Evolutionary conservation across 2,329 filamentous ascomycete species (phyloP), one percentile per base, ranked within the genome.

Genomic region (Camillea tinctor): DNA sequence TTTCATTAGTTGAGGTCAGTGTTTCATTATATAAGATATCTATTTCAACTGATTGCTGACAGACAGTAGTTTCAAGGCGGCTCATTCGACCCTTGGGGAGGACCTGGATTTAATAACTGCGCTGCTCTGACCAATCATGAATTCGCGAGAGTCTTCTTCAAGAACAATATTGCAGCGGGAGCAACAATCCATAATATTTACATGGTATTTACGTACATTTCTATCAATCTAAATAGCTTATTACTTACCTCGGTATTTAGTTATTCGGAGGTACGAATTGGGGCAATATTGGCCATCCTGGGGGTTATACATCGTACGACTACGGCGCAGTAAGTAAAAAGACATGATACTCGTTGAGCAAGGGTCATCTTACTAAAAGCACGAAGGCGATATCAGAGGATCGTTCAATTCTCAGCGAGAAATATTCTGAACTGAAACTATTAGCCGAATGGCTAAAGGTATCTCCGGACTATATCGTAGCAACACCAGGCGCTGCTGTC

Each of bases 231-330:
- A 15, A 30, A 86, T 84, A 0, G 82, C 80, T 0, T 84, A 84
- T 56, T 83, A 85, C 24, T 26, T 26, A 26, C 24, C 26, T 7
- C 26, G n/a, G 8, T 30, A 30, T 85, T 84, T 50, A 81, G 77
- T 3, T 83, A 0, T 90, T 83, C 64, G 91, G 91, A n/a, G 91
- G 91, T 3, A 93, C 91, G 0, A 95, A 95, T 69, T 95, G 91
- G 91, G 91, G 91, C 0, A 93, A 92, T 62, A 74, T 92, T 1
- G 89, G 90, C 0, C 86, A 92, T 64, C 82, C 88, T 4, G 87
- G 86, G 13, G 86, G 82, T 4, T 88, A 88, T 62, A 87, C 85
- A 0, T 83, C 80, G 0, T 84, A 84, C 55, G 84, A 85, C 64
- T 85, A 85, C 49, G 81, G 77, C 6, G 76, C 80, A 8, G 78